These are phyloP conservation scores for Syzygium syzygioides DNA, from an alignment of 441 rosid genomes.

Conservation along the genomic window DNA sequence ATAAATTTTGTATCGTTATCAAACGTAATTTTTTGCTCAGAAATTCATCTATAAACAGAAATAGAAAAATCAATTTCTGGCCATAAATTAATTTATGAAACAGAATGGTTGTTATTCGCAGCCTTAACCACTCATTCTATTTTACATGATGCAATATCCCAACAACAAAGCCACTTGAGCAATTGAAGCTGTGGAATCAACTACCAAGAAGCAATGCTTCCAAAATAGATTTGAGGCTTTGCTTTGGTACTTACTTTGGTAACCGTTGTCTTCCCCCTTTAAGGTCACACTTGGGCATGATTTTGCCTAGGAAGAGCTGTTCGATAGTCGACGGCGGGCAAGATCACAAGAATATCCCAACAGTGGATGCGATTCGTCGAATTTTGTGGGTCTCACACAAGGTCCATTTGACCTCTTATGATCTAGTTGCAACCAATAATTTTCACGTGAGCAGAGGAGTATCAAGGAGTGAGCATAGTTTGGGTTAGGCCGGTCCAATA, in stretches of 20 bases:
- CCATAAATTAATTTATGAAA: too few species aligned
- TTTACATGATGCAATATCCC: background rate
- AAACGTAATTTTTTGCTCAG: too few species aligned
- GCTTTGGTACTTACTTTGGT: background rate
- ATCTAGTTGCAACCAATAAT: rapidly evolving
- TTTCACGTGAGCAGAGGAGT: too few species aligned
- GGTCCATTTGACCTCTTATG: background rate
- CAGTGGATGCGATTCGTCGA: rapidly evolving
- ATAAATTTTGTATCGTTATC: too few species aligned
- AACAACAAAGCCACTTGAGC: background rate
- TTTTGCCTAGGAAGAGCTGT: background rate
- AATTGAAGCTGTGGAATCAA: background rate
- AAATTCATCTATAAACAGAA: too few species aligned
- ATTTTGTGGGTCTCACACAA: background rate
- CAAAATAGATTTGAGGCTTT: background rate
- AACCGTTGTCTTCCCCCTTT: background rate
- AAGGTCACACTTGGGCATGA: background rate
- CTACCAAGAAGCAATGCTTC: background rate
- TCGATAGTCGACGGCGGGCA: background rate
- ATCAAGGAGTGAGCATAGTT: too few species aligned
- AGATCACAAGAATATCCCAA: background rate
- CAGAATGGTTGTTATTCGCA: too few species aligned
- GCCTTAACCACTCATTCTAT: too few species aligned
- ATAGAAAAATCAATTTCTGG: too few species aligned
- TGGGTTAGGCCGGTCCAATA: too few species aligned